Conservation (phyloP, 805 yeast genomes). For the Wickerhamomyces chambardii region DNA sequence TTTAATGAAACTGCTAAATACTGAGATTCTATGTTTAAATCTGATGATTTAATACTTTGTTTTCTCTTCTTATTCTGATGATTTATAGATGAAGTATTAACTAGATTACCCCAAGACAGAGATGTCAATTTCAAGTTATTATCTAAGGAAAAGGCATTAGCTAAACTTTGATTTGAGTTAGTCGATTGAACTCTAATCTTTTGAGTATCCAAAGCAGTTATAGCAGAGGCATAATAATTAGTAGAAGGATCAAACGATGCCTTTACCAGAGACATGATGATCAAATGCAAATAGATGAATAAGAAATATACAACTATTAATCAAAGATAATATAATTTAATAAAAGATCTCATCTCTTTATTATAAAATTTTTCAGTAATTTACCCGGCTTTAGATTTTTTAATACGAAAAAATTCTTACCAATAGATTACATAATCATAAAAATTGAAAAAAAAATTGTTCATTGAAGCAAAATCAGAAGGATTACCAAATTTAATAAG, state of each 20-base stretch:
- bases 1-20: conserved; percentile 54
- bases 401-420: too few relatives aligned
- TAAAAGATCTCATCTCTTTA: too few relatives aligned
- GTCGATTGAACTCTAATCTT: conserved; percentile 57
- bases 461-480: too few relatives aligned
- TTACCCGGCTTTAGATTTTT: too few relatives aligned
- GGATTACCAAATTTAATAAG: too few relatives aligned
- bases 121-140: conserved; percentile 39
- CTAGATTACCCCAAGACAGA: conserved; percentile 40
- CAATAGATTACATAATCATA: too few relatives aligned
- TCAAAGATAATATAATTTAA: too few relatives aligned
- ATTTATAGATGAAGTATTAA: conserved; percentile 2
- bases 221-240: conserved; percentile 53
- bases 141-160: conserved; percentile 42
- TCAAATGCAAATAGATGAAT: background rate
- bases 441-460: too few relatives aligned
- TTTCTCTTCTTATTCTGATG: conserved; percentile 11
- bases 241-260: conserved; percentile 56
- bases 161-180: conserved; percentile 26
- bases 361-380: too few relatives aligned
- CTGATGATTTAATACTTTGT: conserved; percentile 11
- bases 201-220: conserved; percentile 64
- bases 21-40: conserved; percentile 27
- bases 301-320: too few relatives aligned
- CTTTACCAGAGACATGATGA: conserved; percentile 11